Base-by-base conservation (phyloP, 306 rosid genomes). In the Quillaja saponaria region DNA sequence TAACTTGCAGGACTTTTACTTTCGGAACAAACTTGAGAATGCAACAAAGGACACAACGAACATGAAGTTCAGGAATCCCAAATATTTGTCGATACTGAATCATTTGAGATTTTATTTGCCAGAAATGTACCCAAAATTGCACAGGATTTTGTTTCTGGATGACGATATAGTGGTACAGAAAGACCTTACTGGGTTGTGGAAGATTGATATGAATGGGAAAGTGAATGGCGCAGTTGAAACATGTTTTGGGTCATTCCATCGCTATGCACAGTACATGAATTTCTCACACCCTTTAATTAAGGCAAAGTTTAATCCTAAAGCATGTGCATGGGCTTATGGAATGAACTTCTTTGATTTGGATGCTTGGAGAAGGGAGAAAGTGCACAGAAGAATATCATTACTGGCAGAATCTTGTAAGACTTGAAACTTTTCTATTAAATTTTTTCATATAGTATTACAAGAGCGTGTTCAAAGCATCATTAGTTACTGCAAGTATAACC, bases 211-310 rank as follows among this genome's bases (percentile, higher is more conserved):
- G 92, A 87, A 85, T 69, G 96, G 96, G 37, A 88, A 88, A 77
- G 96, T 88, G 81, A 88, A 81, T 54, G 96, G 96, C 50, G 96
- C 96, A 37, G 96, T 88, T 7, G 96, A 88, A 79, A 88, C 96
- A 14, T 88, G 94, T 75, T 85, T 85, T 63, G 94, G 94, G 41
- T 85, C 94, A 8, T 88, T 88, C 77, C 96, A 88, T 75, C 73
- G 96, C 37, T 88, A 85, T 64, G 90, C 94, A 2, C 94, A 88
- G 71, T 88, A 85, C 79, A 85, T 88, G 94, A 88, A 88, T 69
- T 88, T 88, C 85, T 88, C 96, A 1, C 92, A 88, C 61, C 96
- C 96, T 7, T 75, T 85, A 78, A 88, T 88, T 39, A 85, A 83
- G 77, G 86, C 83, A 66, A 83, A 69, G 71, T 88, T 88, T 57